Percentiles rank a stretch among this genome's conserved stretches.
These are phyloP conservation scores for Phragmites australis DNA, from an alignment of 176 grass and related monocot species.

Conservation along the genomic window DNA sequence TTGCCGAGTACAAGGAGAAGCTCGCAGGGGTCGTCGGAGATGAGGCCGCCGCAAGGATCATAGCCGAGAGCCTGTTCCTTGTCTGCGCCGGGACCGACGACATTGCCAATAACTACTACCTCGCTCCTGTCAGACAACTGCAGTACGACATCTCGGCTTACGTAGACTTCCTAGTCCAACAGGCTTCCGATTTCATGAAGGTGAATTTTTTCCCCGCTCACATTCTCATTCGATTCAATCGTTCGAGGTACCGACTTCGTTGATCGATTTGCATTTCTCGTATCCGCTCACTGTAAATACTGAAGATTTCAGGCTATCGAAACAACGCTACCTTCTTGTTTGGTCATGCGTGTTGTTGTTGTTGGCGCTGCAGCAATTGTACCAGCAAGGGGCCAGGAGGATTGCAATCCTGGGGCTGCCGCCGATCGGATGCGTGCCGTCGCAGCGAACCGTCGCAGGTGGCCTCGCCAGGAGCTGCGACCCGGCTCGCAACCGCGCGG, in stretches of 20 bases:
- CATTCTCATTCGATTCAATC: not conserved
- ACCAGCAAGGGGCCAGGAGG: constrained; percentile 39
- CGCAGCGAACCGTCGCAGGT: constrained; percentile 33
- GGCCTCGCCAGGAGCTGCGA: constrained; percentile 32
- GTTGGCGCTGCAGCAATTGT: constrained; percentile 29
- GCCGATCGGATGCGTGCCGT: constrained; percentile 47
- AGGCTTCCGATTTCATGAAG: constrained; percentile 44
- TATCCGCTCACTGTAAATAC: not conserved
- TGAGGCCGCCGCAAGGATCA: constrained; percentile 19
- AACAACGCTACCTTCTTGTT: not conserved
- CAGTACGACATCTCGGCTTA: constrained; percentile 46
- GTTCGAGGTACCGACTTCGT: not conserved
- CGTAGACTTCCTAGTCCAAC: constrained; percentile 33
- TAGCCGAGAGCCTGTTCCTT: constrained; percentile 34
- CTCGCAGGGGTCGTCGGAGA: constrained; percentile 31
- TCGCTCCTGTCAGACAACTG: constrained; percentile 14
- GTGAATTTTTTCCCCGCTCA: not conserved
- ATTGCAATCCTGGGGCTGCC: constrained; percentile 49
- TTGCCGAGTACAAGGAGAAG: constrained; percentile 53
- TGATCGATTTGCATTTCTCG: not conserved
- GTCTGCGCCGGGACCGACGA: constrained; percentile 47
- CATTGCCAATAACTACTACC: constrained; percentile 48
- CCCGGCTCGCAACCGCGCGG: constrained; percentile 28
- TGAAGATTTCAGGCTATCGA: not conserved
- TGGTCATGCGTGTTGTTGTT: not conserved